Evolutionary conservation across 176 grass and related monocot genomes (phyloP).

Genomic region (Hordeum marinum): DNA sequence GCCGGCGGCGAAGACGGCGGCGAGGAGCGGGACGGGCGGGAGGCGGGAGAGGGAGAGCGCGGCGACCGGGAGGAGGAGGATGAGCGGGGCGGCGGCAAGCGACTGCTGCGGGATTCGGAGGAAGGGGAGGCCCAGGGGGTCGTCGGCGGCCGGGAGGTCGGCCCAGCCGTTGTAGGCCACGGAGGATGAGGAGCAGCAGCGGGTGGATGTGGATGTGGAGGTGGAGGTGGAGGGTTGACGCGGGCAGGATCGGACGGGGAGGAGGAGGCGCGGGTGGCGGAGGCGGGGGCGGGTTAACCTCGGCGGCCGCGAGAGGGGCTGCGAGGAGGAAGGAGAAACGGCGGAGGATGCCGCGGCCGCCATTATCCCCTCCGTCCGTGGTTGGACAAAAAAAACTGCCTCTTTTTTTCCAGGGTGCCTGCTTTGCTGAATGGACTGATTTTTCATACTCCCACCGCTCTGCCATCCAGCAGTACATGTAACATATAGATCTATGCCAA

Average conservation of each 20-base stretch:
- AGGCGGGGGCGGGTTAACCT: not conserved
- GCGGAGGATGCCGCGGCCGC: not conserved
- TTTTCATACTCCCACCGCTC: too few species aligned
- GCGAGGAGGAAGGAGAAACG: not conserved
- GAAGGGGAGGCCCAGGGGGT: not conserved
- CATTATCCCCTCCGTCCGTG: not conserved
- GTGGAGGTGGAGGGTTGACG: not conserved
- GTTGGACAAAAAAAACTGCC: too few species aligned
- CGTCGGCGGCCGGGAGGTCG: slow-evolving; percentile 49
- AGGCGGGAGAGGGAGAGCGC: slow-evolving; percentile 41
- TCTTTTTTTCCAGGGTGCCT: too few species aligned
- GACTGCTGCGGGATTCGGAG: not conserved
- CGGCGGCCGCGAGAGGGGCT: not conserved
- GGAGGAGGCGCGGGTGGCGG: not conserved
- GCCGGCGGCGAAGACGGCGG: slow-evolving; percentile 38
- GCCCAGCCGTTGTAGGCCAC: slow-evolving; percentile 64
- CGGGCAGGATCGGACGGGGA: slow-evolving; percentile 2
- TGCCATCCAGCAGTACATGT: too few species aligned
- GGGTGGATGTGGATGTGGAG: not conserved
- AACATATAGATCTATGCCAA: too few species aligned
- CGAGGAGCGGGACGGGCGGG: slow-evolving; percentile 53
- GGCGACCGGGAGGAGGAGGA: slow-evolving; percentile 20
- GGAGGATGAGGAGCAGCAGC: not conserved
- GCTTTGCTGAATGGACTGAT: too few species aligned
- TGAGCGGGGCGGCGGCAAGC: not conserved